phyloP scores from a whole-genome alignment of 225 moss, liverwort and hornwort genomes.

The Anthoceros angustus region DNA sequence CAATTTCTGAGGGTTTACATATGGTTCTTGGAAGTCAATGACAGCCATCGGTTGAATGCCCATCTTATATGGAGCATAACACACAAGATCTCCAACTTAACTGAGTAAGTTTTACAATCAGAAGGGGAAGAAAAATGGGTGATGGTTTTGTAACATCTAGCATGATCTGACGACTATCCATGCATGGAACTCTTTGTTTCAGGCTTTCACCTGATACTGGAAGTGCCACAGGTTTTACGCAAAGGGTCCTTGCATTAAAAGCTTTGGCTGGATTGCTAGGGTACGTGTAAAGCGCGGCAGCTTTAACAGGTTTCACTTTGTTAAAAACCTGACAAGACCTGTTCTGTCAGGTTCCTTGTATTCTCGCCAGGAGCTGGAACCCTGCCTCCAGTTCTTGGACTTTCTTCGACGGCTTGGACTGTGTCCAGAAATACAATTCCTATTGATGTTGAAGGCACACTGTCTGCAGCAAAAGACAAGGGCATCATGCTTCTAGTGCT shows the following conservation, averaged over 20 bases:
- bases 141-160: neutral
- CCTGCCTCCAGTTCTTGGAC: constrained; percentile 35
- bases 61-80: constrained; percentile 65
- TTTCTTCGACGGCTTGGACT: constrained; percentile 27
- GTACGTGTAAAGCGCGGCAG: constrained; percentile 17
- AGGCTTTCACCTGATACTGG: constrained; percentile 50
- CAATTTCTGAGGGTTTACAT: constrained; percentile 45
- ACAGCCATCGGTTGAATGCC: constrained; percentile 51
- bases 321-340: neutral
- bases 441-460: constrained; percentile 30
- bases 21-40: constrained; percentile 58
- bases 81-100: constrained; percentile 33
- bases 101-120: constrained; percentile 19
- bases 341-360: constrained; percentile 40
- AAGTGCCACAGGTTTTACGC: constrained; percentile 55
- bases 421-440: constrained; percentile 45
- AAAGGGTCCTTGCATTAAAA: constrained; percentile 51
- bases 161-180: neutral
- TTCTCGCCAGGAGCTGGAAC: constrained; percentile 62
- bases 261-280: constrained; percentile 55
- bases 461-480: constrained; percentile 30
- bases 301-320: neutral
- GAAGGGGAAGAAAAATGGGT: neutral
- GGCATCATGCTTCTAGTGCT: constrained; percentile 44
- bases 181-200: constrained; percentile 6